Percentiles rank a stretch among this genome's conserved stretches.
Conservation (phyloP, 805 yeast genomes). For the Clavispora phyllophila region DNA sequence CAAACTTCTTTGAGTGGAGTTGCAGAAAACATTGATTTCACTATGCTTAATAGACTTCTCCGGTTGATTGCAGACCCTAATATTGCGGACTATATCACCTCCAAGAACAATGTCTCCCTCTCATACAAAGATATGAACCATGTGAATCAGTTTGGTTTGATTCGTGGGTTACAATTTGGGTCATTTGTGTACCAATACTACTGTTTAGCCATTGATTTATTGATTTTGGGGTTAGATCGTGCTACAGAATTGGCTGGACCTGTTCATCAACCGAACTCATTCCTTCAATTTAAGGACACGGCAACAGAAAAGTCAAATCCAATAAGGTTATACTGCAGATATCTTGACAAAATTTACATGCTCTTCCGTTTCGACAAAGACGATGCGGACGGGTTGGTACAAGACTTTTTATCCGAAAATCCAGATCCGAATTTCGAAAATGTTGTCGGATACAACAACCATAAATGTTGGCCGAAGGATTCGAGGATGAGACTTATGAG, state of each 20-base stretch:
- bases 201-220: slow-evolving; percentile 77
- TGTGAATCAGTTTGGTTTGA: slow-evolving; percentile 79
- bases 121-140: slow-evolving; percentile 94
- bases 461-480: slow-evolving; percentile 93
- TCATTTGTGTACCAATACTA: slow-evolving; percentile 88
- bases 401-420: slow-evolving; percentile 72
- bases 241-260: slow-evolving; percentile 87
- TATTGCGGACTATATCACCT: slow-evolving; percentile 90
- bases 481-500: slow-evolving; percentile 85
- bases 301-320: slow-evolving; percentile 68
- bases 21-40: slow-evolving; percentile 83
- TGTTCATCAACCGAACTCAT: slow-evolving; percentile 65
- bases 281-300: slow-evolving; percentile 59
- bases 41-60: slow-evolving; percentile 75
- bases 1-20: slow-evolving; percentile 67
- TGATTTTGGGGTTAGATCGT: slow-evolving; percentile 78
- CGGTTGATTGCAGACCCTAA: slow-evolving; percentile 81
- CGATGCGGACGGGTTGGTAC: slow-evolving; percentile 71
- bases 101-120: slow-evolving; percentile 79
- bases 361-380: slow-evolving; percentile 69
- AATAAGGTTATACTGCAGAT: slow-evolving; percentile 73
- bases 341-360: slow-evolving; percentile 76
- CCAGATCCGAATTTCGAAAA: slow-evolving; percentile 93
- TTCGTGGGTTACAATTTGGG: slow-evolving; percentile 86
- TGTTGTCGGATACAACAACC: slow-evolving; percentile 79